phyloP scores from a whole-genome alignment of 2,329 filamentous ascomycete genomes.

The Phyllosticta paracitricarpa region DNA sequence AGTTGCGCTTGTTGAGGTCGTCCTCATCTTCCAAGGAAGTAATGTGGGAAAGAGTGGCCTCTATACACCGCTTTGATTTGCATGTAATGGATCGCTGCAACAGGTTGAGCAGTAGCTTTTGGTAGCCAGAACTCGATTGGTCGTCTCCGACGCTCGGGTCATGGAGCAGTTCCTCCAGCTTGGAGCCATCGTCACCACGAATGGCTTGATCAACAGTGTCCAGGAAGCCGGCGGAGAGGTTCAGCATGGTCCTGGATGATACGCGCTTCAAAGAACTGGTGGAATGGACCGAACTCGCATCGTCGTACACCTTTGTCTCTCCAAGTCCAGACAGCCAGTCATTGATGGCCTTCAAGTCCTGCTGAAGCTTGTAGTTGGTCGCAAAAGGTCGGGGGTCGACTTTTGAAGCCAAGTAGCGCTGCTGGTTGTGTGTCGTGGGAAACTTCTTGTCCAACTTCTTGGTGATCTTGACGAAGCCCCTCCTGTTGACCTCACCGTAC shows the following conservation, averaged over 20 bases:
- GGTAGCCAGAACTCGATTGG: slow-evolving; percentile 40
- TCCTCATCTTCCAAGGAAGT: slow-evolving; percentile 72
- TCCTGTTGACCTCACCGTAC: slow-evolving; percentile 94
- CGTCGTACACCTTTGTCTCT: slow-evolving; percentile 66
- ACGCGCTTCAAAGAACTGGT: slow-evolving; percentile 64
- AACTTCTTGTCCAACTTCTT: slow-evolving; percentile 99
- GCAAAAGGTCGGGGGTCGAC: slow-evolving; percentile 85
- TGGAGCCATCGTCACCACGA: slow-evolving; percentile 53
- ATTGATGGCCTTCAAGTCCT: slow-evolving; percentile 63
- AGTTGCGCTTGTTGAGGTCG: slow-evolving; percentile 90
- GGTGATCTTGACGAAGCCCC: slow-evolving; percentile 95
- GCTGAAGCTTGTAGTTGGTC: slow-evolving; percentile 53
- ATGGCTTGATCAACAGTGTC: slow-evolving; percentile 66
- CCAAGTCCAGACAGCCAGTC: slow-evolving; percentile 80
- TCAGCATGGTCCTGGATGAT: slow-evolving; percentile 64
- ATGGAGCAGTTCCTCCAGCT: slow-evolving; percentile 46
- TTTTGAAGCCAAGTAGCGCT: slow-evolving; percentile 79
- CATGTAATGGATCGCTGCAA: slow-evolving; percentile 67
- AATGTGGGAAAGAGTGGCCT: slow-evolving; percentile 58
- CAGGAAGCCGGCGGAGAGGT: slow-evolving; percentile 56
- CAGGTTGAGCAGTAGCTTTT: slow-evolving; percentile 66
- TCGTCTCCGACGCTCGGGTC: slow-evolving; percentile 47
- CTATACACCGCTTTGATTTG: slow-evolving; percentile 58
- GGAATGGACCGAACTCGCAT: slow-evolving; percentile 60
- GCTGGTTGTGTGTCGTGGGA: slow-evolving; percentile 62